Percentiles rank a stretch among this genome's conserved stretches.
These are phyloP conservation scores for Leishmania major DNA, from an alignment of 208 protist species.

Conservation along the genomic window DNA sequence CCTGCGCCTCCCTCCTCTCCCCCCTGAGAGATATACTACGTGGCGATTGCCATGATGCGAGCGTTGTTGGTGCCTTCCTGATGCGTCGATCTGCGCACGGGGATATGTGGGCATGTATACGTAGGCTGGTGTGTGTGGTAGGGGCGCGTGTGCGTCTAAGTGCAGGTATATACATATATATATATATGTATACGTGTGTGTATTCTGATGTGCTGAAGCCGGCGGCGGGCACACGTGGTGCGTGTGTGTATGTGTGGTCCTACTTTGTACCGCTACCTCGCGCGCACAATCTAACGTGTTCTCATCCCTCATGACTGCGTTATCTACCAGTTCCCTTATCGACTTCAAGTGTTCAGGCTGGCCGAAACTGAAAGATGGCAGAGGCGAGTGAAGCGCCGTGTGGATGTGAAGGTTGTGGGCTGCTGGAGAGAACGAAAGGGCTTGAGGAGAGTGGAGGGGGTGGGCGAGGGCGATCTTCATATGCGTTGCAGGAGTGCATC, in stretches of 20 bases:
- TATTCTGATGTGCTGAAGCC: neutral
- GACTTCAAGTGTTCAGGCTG: neutral
- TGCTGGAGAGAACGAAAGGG: neutral
- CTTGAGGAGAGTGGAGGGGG: neutral
- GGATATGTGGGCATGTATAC: no score
- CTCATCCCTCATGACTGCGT: neutral
- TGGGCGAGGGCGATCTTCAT: neutral
- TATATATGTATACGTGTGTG: neutral
- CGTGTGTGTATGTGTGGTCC: neutral
- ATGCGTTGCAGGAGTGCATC: neutral
- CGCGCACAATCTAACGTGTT: neutral
- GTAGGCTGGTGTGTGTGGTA: neutral
- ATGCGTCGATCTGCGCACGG: no score
- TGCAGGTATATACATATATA: constrained; percentile 1
- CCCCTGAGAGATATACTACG: neutral
- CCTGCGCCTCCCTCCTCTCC: neutral
- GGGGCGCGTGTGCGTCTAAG: neutral
- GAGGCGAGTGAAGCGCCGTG: neutral
- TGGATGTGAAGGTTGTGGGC: neutral
- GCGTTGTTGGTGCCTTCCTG: no score
- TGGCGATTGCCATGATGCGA: neutral
- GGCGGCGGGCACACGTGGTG: neutral
- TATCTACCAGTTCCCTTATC: neutral
- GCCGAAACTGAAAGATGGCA: neutral
- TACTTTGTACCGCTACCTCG: neutral